These are phyloP conservation scores for Diaporthe caulivora DNA, from an alignment of 2,329 filamentous ascomycete genomes.

Conservation along the genomic window DNA sequence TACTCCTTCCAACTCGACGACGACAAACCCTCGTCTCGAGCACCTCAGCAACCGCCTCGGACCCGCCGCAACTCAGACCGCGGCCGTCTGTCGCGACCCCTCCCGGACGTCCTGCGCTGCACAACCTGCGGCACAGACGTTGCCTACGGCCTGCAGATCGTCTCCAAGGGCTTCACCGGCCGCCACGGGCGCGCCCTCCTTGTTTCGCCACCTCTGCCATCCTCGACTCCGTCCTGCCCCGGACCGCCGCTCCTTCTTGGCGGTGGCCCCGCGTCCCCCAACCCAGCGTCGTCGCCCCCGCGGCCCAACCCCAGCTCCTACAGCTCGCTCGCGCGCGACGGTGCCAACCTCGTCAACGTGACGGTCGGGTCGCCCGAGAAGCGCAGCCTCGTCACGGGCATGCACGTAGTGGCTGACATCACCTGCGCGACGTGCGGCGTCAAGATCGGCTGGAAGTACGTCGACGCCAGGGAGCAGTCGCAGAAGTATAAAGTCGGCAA, in stretches of 20 bases:
- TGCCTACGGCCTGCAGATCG: slow-evolving; percentile 71
- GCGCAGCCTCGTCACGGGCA: slow-evolving; percentile 71
- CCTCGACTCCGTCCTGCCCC: slow-evolving; percentile 35
- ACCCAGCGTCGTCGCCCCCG: not conserved
- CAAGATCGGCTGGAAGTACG: slow-evolving; percentile 77
- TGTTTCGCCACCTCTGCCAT: slow-evolving; percentile 54
- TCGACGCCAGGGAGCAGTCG: slow-evolving; percentile 69
- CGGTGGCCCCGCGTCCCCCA: slow-evolving; percentile 36
- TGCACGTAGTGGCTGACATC: slow-evolving; percentile 75
- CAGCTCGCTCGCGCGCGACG: slow-evolving; percentile 34
- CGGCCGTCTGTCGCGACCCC: slow-evolving; percentile 54
- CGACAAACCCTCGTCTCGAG: slow-evolving; percentile 44
- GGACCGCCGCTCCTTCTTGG: slow-evolving; percentile 42
- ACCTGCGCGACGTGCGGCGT: slow-evolving; percentile 66
- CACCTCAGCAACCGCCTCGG: slow-evolving; percentile 34
- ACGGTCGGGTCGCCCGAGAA: slow-evolving; percentile 66
- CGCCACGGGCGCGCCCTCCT: slow-evolving; percentile 75
- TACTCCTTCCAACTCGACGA: slow-evolving; percentile 40
- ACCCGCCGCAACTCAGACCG: slow-evolving; percentile 40
- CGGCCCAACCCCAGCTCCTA: slow-evolving; percentile 39
- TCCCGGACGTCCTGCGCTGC: slow-evolving; percentile 71
- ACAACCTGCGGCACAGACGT: slow-evolving; percentile 69
- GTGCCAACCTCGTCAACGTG: slow-evolving; percentile 64
- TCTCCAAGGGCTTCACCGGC: slow-evolving; percentile 76
- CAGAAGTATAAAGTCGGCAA: slow-evolving; percentile 79